Conservation (phyloP, 2,329 filamentous ascomycete genomes). For the Aspergillus spinulosporus region DNA sequence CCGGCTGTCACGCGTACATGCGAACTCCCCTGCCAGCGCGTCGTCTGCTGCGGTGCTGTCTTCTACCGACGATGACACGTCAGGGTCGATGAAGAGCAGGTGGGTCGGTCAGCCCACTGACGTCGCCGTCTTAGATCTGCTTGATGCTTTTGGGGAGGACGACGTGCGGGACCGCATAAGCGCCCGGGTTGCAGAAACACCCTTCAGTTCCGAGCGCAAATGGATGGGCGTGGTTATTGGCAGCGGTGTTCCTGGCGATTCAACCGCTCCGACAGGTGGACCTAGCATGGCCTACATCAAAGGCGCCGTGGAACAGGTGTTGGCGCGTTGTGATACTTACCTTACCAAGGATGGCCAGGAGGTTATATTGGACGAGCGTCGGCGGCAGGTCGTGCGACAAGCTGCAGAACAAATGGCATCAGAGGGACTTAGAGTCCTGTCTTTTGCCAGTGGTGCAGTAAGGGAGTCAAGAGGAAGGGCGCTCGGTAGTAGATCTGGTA, state of each 20-base stretch:
- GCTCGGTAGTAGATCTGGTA: slow-evolving; percentile 57
- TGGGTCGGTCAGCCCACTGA: slow-evolving; percentile 98
- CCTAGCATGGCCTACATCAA: slow-evolving; percentile 92
- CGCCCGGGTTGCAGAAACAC: slow-evolving; percentile 78
- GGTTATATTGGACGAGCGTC: slow-evolving; percentile 74
- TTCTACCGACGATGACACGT: slow-evolving; percentile 67
- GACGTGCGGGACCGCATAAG: slow-evolving; percentile 86
- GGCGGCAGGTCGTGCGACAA: slow-evolving; percentile 70
- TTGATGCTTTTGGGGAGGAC: slow-evolving; percentile 88
- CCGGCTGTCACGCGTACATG: slow-evolving; percentile 70
- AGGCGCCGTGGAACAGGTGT: slow-evolving; percentile 82
- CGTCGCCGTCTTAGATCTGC: slow-evolving; percentile 90
- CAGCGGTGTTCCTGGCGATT: slow-evolving; percentile 51
- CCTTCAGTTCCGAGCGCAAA: slow-evolving; percentile 95
- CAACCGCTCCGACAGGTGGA: slow-evolving; percentile 52
- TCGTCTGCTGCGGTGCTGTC: slow-evolving; percentile 79
- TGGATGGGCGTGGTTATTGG: slow-evolving; percentile 98
- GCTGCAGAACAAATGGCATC: slow-evolving; percentile 85
- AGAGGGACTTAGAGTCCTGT: slow-evolving; percentile 85
- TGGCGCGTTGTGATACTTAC: slow-evolving; percentile 87
- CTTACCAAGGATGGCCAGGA: slow-evolving; percentile 83
- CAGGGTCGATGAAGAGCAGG: slow-evolving; percentile 71
- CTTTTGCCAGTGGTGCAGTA: slow-evolving; percentile 83
- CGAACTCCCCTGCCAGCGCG: slow-evolving; percentile 68
- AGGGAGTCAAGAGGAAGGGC: slow-evolving; percentile 49